phyloP scores from a whole-genome alignment of 2,329 filamentous ascomycete species.

The Ophiostoma himal-ulmi region DNA sequence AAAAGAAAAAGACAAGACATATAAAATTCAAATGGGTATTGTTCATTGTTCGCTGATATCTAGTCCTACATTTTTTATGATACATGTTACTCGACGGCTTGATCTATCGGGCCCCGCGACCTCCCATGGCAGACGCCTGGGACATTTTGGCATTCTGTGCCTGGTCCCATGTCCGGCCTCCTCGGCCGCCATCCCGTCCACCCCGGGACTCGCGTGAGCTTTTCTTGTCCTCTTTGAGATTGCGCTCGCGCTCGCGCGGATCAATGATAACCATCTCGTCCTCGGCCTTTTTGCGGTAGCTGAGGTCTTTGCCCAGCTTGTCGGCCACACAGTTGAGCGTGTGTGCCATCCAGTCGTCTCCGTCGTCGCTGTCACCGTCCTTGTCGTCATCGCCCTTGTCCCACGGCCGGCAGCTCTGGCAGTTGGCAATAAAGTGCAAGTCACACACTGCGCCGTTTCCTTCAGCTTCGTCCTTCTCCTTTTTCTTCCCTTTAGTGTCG shows the following conservation, averaged over 20 bases:
- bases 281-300: conserved; percentile 83
- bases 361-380: conserved; percentile 51
- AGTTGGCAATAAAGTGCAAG: conserved; percentile 91
- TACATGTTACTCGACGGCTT: neutral
- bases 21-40: conserved; percentile 21
- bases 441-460: conserved; percentile 60
- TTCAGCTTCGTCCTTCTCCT: conserved; percentile 17
- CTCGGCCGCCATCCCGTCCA: conserved; percentile 41
- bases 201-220: conserved; percentile 51
- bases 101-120: conserved; percentile 48
- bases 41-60: neutral
- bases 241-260: conserved; percentile 73
- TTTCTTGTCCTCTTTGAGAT: conserved; percentile 60
- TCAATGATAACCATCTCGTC: conserved; percentile 92
- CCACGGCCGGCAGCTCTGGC: conserved; percentile 86
- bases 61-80: conserved; percentile 8
- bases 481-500: neutral
- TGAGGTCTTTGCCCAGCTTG: conserved; percentile 82
- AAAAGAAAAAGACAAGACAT: neutral
- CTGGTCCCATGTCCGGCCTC: conserved; percentile 50
- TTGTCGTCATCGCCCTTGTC: conserved; percentile 45
- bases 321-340: conserved; percentile 82
- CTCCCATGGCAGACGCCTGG: conserved; percentile 47
- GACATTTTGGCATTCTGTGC: conserved; percentile 53
- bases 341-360: conserved; percentile 79